Evolutionary conservation across 495 filamentous ascomycete species (phyloP), one percentile per base, ranked within the genome.

Genomic region (Xylaria longipes): DNA sequence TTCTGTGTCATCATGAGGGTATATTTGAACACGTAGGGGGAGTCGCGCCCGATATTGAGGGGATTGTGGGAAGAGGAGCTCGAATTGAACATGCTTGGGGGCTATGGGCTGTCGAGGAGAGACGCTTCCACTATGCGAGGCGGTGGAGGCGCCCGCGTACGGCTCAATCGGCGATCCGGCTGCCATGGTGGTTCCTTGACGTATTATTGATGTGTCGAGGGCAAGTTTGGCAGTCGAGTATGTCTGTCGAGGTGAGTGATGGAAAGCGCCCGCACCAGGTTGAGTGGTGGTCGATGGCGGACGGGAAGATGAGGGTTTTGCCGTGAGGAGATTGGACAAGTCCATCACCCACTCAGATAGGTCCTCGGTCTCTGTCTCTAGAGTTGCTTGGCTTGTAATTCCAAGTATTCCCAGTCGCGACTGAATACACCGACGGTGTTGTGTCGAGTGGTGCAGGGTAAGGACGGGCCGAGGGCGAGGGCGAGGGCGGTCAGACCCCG

Each of bases 1-100:
- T 72, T 97, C 94, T 6, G 96, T 99, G 57, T 92, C 92, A 84
- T 99, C 96, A 82, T 97, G 94, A 27, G 93, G 92, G 73, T 88
- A 94, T 58, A 99, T 98, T 62, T 93, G 90, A 41, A 99, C 94
- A 75, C 94, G 89, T 88, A 98, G 91, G 15, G 96, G 95, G 65
- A 97, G 87, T 72, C 94, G 89, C 74, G 91, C 93, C 71, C 89
- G 88, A 70, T 90, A 88, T 78, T 92, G 90, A 70, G 91, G 88
- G 62, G 89, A 89, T 65, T 92, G 88, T 71, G 90, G 87, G 77
- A 94, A 90, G 37, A 96, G 86, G 33, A 98, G 87, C 81, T 95
- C 89, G 80, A 99, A 99, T 77, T 91, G 84, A 80, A 97, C 90
- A 75, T 90, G 90, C 82, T 97, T 97, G 73, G 92, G 90, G 12